These are phyloP conservation scores for Candida suzukii DNA, from an alignment of 805 yeast genomes.

Conservation along the genomic window DNA sequence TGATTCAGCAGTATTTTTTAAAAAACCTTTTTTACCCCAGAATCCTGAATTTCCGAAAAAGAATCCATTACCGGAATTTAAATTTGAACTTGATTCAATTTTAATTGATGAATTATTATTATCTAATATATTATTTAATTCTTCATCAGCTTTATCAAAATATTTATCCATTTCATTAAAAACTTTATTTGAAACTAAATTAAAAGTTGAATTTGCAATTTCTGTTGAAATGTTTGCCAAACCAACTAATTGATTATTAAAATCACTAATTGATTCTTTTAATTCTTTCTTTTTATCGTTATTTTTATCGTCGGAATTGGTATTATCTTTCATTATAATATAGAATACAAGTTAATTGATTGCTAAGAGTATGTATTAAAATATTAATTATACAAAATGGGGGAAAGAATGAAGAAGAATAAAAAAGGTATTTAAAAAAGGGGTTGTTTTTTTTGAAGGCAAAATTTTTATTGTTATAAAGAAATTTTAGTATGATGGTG, in stretches of 20 bases:
- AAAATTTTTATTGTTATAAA: too few relatives aligned
- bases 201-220: background rate
- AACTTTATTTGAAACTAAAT: background rate
- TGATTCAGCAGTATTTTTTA: constrained; percentile 29
- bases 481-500: too few relatives aligned
- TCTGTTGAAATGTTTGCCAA: background rate
- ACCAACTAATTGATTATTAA: background rate
- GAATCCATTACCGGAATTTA: constrained; percentile 21
- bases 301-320: background rate
- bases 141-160: background rate
- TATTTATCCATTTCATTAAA: background rate
- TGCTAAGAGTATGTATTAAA: too few relatives aligned
- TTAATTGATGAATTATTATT: too few relatives aligned
- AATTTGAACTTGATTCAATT: too few relatives aligned
- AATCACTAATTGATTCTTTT: background rate
- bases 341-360: too few relatives aligned
- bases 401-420: too few relatives aligned
- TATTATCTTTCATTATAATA: background rate
- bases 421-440: too few relatives aligned
- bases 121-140: too few relatives aligned
- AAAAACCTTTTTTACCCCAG: background rate
- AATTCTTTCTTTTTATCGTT: background rate
- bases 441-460: too few relatives aligned
- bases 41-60: constrained; percentile 46
- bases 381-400: too few relatives aligned